These are phyloP conservation scores for Termitomyces sp. DNA, from an alignment of 1,284 basidiomycete genomes.

Conservation along the genomic window DNA sequence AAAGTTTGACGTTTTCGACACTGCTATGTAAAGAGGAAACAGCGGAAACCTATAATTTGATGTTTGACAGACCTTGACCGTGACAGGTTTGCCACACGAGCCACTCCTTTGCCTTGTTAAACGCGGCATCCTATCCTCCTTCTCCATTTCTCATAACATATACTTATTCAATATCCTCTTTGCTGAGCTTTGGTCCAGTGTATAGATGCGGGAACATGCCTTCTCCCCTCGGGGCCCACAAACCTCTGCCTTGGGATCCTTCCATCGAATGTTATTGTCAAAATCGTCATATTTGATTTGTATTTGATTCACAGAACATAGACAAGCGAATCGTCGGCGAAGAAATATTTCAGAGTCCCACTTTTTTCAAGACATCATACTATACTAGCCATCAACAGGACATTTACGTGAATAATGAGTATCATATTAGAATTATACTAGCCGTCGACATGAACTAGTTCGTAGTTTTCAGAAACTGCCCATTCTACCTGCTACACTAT, in stretches of 20 bases:
- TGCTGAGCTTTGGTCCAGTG: conserved; percentile 8
- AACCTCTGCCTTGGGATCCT: conserved; percentile 9
- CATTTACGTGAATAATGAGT: too few relatives aligned
- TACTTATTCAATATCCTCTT: conserved; percentile 7
- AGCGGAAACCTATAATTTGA: neutral
- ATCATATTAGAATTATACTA: too few relatives aligned
- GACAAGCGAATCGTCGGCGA: conserved; percentile 4
- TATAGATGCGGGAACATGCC: conserved; percentile 10
- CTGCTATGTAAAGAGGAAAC: neutral
- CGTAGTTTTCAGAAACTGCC: too few relatives aligned
- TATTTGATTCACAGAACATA: conserved; percentile 8
- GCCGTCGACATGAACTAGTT: too few relatives aligned
- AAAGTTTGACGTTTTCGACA: too few relatives aligned
- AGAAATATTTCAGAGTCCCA: conserved; percentile 9
- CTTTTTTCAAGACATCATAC: too few relatives aligned
- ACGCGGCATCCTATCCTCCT: conserved; percentile 4
- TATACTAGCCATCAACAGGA: too few relatives aligned
- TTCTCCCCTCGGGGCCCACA: conserved; percentile 9
- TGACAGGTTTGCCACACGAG: neutral
- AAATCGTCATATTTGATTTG: conserved; percentile 6
- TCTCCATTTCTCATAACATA: conserved; percentile 3
- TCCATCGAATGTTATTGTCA: conserved; percentile 9
- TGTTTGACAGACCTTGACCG: neutral
- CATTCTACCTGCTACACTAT: too few relatives aligned
- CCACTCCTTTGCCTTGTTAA: conserved; percentile 7